Evolutionary conservation across 1,284 basidiomycete species (phyloP).

Genomic region (Inonotus hispidus): DNA sequence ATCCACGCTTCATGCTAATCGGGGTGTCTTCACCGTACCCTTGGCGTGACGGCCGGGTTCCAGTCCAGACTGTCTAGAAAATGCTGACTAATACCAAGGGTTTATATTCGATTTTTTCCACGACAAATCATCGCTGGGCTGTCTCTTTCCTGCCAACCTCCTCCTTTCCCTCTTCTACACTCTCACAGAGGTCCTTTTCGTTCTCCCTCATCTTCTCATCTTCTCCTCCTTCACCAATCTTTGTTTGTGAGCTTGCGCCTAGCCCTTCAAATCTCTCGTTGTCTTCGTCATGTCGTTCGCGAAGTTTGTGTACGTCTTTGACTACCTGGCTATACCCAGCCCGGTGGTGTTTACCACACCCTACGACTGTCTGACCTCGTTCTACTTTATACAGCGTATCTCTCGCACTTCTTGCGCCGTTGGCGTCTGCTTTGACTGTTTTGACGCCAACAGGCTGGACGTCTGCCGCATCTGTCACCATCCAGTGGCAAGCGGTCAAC

Average conservation of each 20-base stretch:
- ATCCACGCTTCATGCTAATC: no score
- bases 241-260: neutral
- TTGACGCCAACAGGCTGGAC: conserved; percentile 32
- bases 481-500: conserved; percentile 41
- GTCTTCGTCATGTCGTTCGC: conserved; percentile 10
- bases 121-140: no score
- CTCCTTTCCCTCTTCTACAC: neutral
- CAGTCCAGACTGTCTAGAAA: no score
- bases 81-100: no score
- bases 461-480: conserved; percentile 33
- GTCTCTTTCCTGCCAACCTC: neutral
- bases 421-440: conserved; percentile 45
- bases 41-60: no score
- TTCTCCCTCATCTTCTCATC: conserved; percentile 2
- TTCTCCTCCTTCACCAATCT: neutral
- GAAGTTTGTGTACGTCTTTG: conserved; percentile 15
- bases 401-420: conserved; percentile 37
- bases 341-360: neutral
- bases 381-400: conserved; percentile 34
- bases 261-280: neutral
- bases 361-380: no score
- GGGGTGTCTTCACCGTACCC: no score
- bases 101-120: no score
- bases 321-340: neutral
- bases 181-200: neutral